Base-by-base conservation (phyloP, 1,284 basidiomycete genomes). In the Farysia itapuensis region DNA sequence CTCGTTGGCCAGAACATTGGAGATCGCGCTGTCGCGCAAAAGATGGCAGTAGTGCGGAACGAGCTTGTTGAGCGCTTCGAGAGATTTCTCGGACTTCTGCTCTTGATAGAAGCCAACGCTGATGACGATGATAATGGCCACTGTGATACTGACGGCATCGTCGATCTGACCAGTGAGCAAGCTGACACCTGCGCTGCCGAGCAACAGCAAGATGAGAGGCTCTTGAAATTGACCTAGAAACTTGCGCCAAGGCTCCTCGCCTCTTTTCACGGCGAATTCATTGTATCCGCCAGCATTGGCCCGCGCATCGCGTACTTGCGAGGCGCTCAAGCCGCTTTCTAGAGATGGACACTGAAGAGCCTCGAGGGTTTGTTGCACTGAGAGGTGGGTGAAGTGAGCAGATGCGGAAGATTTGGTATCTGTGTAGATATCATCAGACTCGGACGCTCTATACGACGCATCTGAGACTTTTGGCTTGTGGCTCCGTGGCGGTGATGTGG, bases 21-120 rank as follows among this genome's bases (percentile, higher is more conserved):
- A 58, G 2, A 50, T 58, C 11, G 41, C 21, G 19, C 66, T 82
- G 22, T 72, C 87, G 83, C 92, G 86, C 37, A 90, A 81, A 43
- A 96, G 84, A 74, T 95, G 89, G 74, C 90, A 95, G 77, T 93
- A 90, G 74, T 96, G 93, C 0, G 93, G 93, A 11, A 95, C 92
- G 29, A 95, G 87, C 78, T 94, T 95, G 80, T 92, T 95, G 22
- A 97, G 81, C 0, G 94, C 91, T 77, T 95, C 90, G 20, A 97
- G 81, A 43, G 88, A 90, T 79, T 96, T 88, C 78, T 97, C 94
- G 0, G 92, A 96, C 30, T 93, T 83, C 59, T 88, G 86, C 79
- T 97, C 93, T 77, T 97, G 93, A 26, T 96, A 85, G 71, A 96
- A 96, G 1, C 90, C 94, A 51, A 97, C 93, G 16, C 90, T 91